Percentiles rank a stretch among this genome's conserved stretches.
Evolutionary conservation across 257 asterid genomes (phyloP).

Genomic region (Petunia secreta): DNA sequence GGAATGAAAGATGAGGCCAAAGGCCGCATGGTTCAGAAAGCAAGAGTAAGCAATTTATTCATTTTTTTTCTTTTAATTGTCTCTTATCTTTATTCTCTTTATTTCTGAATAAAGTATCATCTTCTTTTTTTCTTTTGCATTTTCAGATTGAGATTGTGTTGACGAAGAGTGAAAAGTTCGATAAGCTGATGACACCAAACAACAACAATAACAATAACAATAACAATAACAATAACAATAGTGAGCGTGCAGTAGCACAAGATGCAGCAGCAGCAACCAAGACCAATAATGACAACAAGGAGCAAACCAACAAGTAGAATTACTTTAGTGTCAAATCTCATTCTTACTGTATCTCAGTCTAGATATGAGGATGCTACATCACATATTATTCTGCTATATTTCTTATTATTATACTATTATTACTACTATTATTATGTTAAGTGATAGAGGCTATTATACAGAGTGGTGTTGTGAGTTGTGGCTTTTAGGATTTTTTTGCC

Average conservation of each 20-base stretch:
- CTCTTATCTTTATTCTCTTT: too few relatives aligned
- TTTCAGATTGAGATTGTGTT: constrained; percentile 74
- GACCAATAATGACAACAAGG: constrained; percentile 35
- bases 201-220: too few relatives aligned
- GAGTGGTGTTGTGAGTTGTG: constrained; percentile 28
- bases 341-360: constrained; percentile 38
- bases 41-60: constrained; percentile 57
- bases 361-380: constrained; percentile 35
- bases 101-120: not conserved
- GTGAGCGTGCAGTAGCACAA: constrained; percentile 18
- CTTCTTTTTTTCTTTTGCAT: constrained; percentile 20
- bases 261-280: constrained; percentile 23
- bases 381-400: constrained; percentile 26
- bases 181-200: constrained; percentile 52
- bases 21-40: constrained; percentile 83
- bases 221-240: too few relatives aligned
- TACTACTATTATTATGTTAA: constrained; percentile 7
- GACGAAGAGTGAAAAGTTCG: constrained; percentile 83
- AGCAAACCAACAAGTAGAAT: constrained; percentile 51
- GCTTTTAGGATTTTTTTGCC: constrained; percentile 38
- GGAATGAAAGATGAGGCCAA: constrained; percentile 83
- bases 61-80: not conserved
- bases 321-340: constrained; percentile 11
- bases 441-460: constrained; percentile 15
- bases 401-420: constrained; percentile 9